These are phyloP conservation scores for Petasospora rhodanensis DNA, from an alignment of 1,139 yeast genomes.

Conservation along the genomic window DNA sequence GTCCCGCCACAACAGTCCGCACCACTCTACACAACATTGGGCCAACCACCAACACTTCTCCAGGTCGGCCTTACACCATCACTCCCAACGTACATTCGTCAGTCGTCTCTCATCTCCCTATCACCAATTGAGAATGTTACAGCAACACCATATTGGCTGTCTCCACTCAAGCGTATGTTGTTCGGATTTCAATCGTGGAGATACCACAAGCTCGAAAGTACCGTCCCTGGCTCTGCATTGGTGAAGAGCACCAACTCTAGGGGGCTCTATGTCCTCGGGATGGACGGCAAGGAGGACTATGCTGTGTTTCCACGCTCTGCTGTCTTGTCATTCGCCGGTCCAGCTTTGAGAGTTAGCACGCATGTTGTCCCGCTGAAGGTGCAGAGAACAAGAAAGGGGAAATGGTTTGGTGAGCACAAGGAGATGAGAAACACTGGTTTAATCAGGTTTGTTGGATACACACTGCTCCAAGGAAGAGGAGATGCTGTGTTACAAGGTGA, in stretches of 20 bases:
- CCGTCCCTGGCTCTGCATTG: slow-evolving; percentile 34
- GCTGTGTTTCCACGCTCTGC: slow-evolving; percentile 46
- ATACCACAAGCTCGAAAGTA: slow-evolving; percentile 44
- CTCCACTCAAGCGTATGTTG: slow-evolving; percentile 37
- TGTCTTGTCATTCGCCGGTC: slow-evolving; percentile 49
- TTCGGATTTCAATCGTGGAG: slow-evolving; percentile 39
- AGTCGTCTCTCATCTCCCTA: slow-evolving; percentile 46
- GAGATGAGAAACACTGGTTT: slow-evolving; percentile 18
- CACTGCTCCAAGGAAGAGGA: slow-evolving; percentile 55
- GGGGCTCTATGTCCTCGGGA: slow-evolving; percentile 28
- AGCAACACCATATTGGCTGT: slow-evolving; percentile 6
- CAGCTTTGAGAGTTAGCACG: slow-evolving; percentile 38
- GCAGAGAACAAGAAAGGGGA: slow-evolving; percentile 31
- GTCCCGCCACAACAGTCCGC: slow-evolving; percentile 5
- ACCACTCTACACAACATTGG: slow-evolving; percentile 16
- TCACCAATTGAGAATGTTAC: slow-evolving; percentile 16
- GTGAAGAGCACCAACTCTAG: slow-evolving; percentile 9
- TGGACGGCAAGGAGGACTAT: slow-evolving; percentile 63
- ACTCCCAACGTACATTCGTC: slow-evolving; percentile 44
- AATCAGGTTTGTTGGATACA: slow-evolving; percentile 35
- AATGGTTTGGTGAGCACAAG: slow-evolving; percentile 20
- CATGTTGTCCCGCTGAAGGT: slow-evolving; percentile 39
- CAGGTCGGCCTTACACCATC: slow-evolving; percentile 51
- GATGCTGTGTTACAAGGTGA: slow-evolving; percentile 51
- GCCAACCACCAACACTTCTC: slow-evolving; percentile 20